Percentiles rank a stretch among this genome's conserved stretches.
Conservation (phyloP, 371 early-diverging fungal species). For the Circinella minor region DNA sequence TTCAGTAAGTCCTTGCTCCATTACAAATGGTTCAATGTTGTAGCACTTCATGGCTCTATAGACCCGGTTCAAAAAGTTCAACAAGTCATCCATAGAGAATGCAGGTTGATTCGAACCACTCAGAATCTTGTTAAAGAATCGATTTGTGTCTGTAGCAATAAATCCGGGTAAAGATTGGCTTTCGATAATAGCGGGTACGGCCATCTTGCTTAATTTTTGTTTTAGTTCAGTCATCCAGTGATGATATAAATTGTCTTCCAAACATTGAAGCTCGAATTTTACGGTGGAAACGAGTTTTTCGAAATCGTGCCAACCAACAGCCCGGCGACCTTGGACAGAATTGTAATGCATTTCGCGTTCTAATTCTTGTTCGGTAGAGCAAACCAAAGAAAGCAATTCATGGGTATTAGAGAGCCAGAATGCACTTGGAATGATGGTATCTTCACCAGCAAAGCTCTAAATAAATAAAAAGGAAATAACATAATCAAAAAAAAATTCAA, state of each 20-base stretch:
- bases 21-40: slow-evolving; percentile 83
- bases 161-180: slow-evolving; percentile 91
- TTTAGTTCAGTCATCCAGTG: slow-evolving; percentile 94
- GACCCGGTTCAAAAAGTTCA: slow-evolving; percentile 90
- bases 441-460: slow-evolving; percentile 52
- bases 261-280: slow-evolving; percentile 69
- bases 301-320: slow-evolving; percentile 60
- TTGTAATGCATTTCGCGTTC: slow-evolving; percentile 53
- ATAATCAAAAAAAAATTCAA: too few relatives aligned
- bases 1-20: slow-evolving; percentile 87
- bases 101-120: slow-evolving; percentile 68
- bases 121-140: slow-evolving; percentile 84
- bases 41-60: slow-evolving; percentile 94
- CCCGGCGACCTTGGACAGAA: slow-evolving; percentile 45
- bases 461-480: background rate
- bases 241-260: slow-evolving; percentile 72
- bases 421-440: slow-evolving; percentile 67
- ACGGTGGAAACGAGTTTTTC: slow-evolving; percentile 69
- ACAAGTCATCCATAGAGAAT: slow-evolving; percentile 90
- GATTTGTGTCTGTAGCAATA: slow-evolving; percentile 81
- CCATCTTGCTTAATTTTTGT: slow-evolving; percentile 90
- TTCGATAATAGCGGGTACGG: slow-evolving; percentile 93
- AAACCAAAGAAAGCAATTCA: slow-evolving; percentile 80
- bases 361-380: slow-evolving; percentile 50
- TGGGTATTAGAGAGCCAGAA: slow-evolving; percentile 97